Evolutionary conservation across 164 flowering plant genomes (phyloP).

Genomic region (Protea cynaroides): DNA sequence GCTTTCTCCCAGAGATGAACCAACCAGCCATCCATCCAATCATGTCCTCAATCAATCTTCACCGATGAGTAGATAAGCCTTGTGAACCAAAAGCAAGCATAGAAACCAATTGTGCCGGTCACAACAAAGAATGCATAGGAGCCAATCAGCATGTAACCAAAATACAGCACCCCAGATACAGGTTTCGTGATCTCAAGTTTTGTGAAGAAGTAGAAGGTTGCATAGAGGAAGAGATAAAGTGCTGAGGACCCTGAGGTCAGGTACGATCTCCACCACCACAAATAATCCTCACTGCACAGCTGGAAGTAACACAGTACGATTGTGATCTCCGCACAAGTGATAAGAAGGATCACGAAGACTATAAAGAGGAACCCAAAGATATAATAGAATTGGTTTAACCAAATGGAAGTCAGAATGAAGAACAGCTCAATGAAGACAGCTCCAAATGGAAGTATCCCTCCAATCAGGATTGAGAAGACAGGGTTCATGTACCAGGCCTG

Average conservation of each 20-base stretch:
- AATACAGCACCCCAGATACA: constrained; percentile 49
- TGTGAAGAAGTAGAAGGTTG: constrained; percentile 57
- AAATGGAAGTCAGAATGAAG: constrained; percentile 62
- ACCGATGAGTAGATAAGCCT: constrained; percentile 62
- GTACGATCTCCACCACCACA: constrained; percentile 68
- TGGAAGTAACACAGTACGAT: constrained; percentile 63
- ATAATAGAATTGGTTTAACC: constrained; percentile 63
- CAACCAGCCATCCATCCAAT: not conserved
- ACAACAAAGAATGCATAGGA: constrained; percentile 56
- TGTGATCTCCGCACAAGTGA: constrained; percentile 56
- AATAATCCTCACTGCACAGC: constrained; percentile 54
- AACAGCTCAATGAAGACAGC: constrained; percentile 64
- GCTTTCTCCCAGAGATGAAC: constrained; percentile 4
- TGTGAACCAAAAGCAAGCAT: constrained; percentile 59
- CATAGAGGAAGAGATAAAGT: constrained; percentile 54
- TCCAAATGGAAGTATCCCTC: constrained; percentile 63
- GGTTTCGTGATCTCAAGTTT: constrained; percentile 61
- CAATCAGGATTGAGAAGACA: constrained; percentile 45
- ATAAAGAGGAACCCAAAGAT: constrained; percentile 61
- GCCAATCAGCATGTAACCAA: constrained; percentile 60
- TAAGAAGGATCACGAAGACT: constrained; percentile 46
- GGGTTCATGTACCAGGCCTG: constrained; percentile 68
- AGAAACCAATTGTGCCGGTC: constrained; percentile 58
- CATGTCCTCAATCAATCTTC: constrained; percentile 29
- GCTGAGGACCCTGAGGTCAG: constrained; percentile 59